These are phyloP conservation scores for Lichtheimia ornata DNA, from an alignment of 371 early-diverging fungal genomes.

Conservation along the genomic window DNA sequence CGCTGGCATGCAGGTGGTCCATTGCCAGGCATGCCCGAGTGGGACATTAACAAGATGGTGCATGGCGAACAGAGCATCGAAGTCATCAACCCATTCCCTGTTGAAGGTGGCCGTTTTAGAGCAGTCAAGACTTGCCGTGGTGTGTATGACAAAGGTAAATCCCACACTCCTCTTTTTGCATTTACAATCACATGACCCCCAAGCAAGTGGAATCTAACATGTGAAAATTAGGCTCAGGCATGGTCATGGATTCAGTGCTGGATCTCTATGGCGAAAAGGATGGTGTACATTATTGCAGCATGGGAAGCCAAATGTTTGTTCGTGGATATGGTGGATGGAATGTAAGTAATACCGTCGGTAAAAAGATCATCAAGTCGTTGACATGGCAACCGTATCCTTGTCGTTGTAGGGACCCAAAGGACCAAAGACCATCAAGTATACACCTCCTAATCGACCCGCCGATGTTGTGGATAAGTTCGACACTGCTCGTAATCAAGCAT, in stretches of 20 bases:
- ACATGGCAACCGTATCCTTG: too few relatives aligned
- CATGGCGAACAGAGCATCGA: conserved; percentile 77
- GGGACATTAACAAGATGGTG: conserved; percentile 67
- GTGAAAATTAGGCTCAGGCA: conserved; percentile 52
- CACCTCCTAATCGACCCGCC: conserved; percentile 53
- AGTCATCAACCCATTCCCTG: conserved; percentile 59
- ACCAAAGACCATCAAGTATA: conserved; percentile 33
- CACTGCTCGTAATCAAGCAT: conserved; percentile 57
- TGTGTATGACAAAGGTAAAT: conserved; percentile 55
- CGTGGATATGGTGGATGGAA: conserved; percentile 62
- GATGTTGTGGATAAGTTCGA: conserved; percentile 46
- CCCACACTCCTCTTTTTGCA: too few relatives aligned
- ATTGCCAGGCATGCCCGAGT: conserved; percentile 65
- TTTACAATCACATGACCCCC: too few relatives aligned
- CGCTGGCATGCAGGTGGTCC: conserved; percentile 29
- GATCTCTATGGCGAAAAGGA: conserved; percentile 58
- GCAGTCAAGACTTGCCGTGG: conserved; percentile 44
- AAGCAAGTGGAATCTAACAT: conserved; percentile 1
- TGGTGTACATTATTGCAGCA: conserved; percentile 43
- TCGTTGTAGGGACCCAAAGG: conserved; percentile 54
- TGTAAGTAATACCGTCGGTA: conserved; percentile 19
- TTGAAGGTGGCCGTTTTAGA: conserved; percentile 55
- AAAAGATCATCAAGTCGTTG: conserved; percentile 1
- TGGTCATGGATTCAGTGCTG: conserved; percentile 63
- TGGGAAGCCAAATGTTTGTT: conserved; percentile 52